Base-by-base conservation (phyloP, 345 rosid genomes). In the Passiflora organensis region DNA sequence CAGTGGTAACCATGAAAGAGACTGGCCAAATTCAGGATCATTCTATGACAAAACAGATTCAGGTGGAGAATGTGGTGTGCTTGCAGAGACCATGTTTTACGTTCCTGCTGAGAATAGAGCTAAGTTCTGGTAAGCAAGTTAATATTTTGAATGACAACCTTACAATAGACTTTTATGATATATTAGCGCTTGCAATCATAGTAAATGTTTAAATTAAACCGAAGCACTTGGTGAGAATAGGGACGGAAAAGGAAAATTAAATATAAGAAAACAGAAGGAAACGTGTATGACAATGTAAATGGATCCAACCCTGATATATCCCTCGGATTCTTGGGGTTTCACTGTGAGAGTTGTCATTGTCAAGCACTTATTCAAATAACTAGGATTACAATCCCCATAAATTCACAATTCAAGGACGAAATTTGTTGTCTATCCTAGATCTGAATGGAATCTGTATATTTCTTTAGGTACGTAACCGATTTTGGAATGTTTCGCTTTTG, bases 401-500 rank as follows among this genome's bases (percentile, higher is more conserved):
- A n/a, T n/a, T n/a, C 34, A 28, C 34, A 28, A 28, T 41, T 39
- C 43, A 39, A 39, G 13, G 14, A 39, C 8, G 34, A 28, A 10
- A 10, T 39, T 39, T 10, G 24, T 21, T 3, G 13, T 23, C 11
- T 17, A 15, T n/a, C 23, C 21, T 47, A 23, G 12, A 45, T 17
- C 18, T 45, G 24, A 34, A 42, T 39, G 22, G 17, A 18, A 12
- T 32, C 17, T 42, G n/a, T 53, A 19, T 15, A 23, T 28, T 14
- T 17, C 15, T 55, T 67, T 72, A 87, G 95, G 91, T 87, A 87
- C 58, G 47, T 68, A 15, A 72, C 89, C 19, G 86, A 87, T 63
- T 87, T 78, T 10, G 93, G 96, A 43, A 82, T 84, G 96, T 87
- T 87, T 61, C 85, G 22, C 43, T 87, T 87, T 76, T 87, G 93